phyloP scores from a whole-genome alignment of 345 rosid species.

The Salix brachista region DNA sequence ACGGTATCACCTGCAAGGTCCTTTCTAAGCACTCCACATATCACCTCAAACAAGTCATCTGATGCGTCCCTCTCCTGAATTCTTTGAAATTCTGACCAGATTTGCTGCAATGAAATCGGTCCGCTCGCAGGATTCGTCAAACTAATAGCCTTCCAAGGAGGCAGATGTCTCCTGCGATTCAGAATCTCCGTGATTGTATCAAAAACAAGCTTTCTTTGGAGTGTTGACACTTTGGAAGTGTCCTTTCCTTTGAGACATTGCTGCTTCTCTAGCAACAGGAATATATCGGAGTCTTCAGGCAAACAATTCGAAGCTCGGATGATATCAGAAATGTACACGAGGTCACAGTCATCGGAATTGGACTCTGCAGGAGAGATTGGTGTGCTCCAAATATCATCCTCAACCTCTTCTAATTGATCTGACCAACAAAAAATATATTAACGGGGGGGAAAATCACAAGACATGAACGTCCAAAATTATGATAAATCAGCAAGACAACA shows the following conservation, averaged over 20 bases:
- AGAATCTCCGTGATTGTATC: conserved; percentile 66
- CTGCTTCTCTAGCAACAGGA: conserved; percentile 68
- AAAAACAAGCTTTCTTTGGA: conserved; percentile 62
- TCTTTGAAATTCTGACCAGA: conserved; percentile 64
- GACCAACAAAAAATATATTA: neutral
- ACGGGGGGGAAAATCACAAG: neutral
- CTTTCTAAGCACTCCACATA: conserved; percentile 65
- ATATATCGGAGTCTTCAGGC: conserved; percentile 55
- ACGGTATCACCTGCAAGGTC: conserved; percentile 63
- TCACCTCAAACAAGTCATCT: conserved; percentile 54
- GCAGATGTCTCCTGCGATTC: conserved; percentile 41
- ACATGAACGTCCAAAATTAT: neutral
- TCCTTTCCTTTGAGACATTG: conserved; percentile 54
- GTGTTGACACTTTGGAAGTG: conserved; percentile 44
- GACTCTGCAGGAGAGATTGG: conserved; percentile 30
- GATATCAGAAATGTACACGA: conserved; percentile 65
- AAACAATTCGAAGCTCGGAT: conserved; percentile 53
- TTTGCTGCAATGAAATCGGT: conserved; percentile 36
- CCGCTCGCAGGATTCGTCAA: conserved; percentile 1
- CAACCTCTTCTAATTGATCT: conserved; percentile 51
- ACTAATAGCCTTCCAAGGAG: conserved; percentile 47
- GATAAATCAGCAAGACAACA: conserved; percentile 1
- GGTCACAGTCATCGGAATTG: conserved; percentile 47
- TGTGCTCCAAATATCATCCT: conserved; percentile 63
- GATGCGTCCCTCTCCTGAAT: conserved; percentile 48